Base-by-base conservation (phyloP, 2,329 filamentous ascomycete species). In the Chrysoporthe deuterocubensis region DNA sequence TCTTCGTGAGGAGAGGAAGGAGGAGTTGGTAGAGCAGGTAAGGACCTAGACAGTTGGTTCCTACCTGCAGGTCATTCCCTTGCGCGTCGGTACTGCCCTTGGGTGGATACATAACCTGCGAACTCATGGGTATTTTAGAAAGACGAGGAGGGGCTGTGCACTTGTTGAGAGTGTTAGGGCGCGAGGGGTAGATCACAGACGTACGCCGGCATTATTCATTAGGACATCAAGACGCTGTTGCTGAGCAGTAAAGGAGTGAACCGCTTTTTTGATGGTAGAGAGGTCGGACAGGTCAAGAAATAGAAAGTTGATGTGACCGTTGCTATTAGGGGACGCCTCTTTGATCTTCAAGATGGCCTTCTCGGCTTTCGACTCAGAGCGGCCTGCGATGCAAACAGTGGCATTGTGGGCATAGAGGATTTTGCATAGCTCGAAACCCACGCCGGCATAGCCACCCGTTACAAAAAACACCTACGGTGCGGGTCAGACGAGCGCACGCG, bases 391-490 rank as follows among this genome's bases (percentile, higher is more conserved):
- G 71, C 84, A 86, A 32, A 86, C 79, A 4, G 77, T 85, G 21
- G 76, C 83, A 64, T 83, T 81, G 21, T 78, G 78, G 3, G 74
- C 72, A 72, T 86, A 87, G 18, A 87, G 78, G 11, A 86, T 81
- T 54, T 79, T 79, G 63, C 74, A 75, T 5, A 86, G 76, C 69
- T 85, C 82, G 58, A 79, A 76, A 7, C 84, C 84, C 8, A 84
- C 75, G n/a, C 70, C 67, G 43, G 66, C 34, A 21, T 62, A 65
- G 13, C 61, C 65, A 21, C 70, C 68, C 9, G 84, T 87, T 7
- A 87, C 78, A 58, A 87, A 80, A 52, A 70, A 71, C 48, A 67
- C 65, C 58, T 62, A 59, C n/a, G 6, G 7, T 52, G 26, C 26
- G 26, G 26, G 26, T 26, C 26, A 26, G 18, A 14, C 8, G 43